phyloP scores from a whole-genome alignment of 176 grass and related monocot species.

The Oryza rufipogon region DNA sequence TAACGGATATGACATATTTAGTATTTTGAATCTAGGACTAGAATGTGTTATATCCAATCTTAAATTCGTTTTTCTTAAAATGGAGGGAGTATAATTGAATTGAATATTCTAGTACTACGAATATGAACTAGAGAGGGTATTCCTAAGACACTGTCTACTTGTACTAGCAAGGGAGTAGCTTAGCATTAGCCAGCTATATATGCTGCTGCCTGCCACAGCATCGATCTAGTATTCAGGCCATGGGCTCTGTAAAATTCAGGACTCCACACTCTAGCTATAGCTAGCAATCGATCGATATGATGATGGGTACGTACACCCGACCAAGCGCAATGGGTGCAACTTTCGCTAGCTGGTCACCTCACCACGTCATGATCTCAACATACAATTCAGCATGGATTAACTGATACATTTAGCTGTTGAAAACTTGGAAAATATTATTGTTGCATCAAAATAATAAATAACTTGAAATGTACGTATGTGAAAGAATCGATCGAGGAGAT shows the following conservation, averaged over 20 bases:
- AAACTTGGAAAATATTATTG: not conserved
- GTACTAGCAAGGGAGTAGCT: not conserved
- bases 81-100: too few relatives aligned
- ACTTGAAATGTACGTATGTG: too few relatives aligned
- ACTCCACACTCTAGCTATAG: not conserved
- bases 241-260: not conserved
- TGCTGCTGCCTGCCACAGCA: not conserved
- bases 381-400: not conserved
- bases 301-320: not conserved
- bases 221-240: not conserved
- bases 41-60: too few relatives aligned
- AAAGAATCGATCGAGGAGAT: not conserved
- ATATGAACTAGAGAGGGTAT: too few relatives aligned
- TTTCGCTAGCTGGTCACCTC: conserved; percentile 25
- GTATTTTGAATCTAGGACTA: too few relatives aligned
- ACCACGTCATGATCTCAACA: not conserved
- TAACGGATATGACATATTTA: too few relatives aligned
- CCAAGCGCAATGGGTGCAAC: conserved; percentile 18
- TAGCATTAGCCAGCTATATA: not conserved
- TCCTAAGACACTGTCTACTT: too few relatives aligned
- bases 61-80: too few relatives aligned
- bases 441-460: too few relatives aligned
- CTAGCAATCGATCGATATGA: not conserved
- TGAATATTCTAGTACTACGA: too few relatives aligned
- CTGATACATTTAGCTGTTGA: not conserved